Percentiles rank a stretch among this genome's conserved stretches.
Conservation (phyloP, 805 yeast genomes). For the Clavispora fructus region DNA sequence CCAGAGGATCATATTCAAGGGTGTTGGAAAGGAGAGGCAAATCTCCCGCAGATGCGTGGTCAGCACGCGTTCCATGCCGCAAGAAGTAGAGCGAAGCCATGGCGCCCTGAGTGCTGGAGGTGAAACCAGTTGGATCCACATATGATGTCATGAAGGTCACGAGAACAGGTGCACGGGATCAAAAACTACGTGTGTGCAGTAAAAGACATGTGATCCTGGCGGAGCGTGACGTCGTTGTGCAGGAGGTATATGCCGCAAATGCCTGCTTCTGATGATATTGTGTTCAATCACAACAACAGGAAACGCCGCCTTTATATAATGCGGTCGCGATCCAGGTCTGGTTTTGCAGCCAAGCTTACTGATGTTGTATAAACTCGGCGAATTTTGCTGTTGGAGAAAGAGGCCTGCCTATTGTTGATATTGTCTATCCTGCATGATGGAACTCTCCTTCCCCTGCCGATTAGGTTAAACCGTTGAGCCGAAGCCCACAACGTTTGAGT, state of each 20-base stretch:
- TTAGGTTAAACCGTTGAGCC: too few relatives aligned
- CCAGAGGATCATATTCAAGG: slow-evolving; percentile 34
- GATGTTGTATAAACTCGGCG: too few relatives aligned
- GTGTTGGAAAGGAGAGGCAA: slow-evolving; percentile 25
- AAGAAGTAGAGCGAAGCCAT: slow-evolving; percentile 40
- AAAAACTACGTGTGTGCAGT: neutral
- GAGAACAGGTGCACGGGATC: neutral
- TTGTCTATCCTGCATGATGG: too few relatives aligned
- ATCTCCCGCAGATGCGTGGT: slow-evolving; percentile 26
- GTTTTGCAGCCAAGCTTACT: neutral
- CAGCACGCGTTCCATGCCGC: slow-evolving; percentile 40
- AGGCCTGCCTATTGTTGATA: too few relatives aligned
- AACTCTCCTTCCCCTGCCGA: too few relatives aligned
- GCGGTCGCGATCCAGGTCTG: neutral
- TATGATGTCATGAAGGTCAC: slow-evolving; percentile 1
- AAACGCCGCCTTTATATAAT: neutral
- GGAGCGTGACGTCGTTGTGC: neutral
- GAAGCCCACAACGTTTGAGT: too few relatives aligned
- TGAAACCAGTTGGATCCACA: neutral
- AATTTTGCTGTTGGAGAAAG: too few relatives aligned
- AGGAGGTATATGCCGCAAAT: neutral
- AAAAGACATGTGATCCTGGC: neutral
- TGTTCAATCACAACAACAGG: neutral
- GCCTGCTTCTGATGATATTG: neutral
- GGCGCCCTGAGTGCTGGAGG: slow-evolving; percentile 1